Evolutionary conservation across 2,329 filamentous ascomycete genomes (phyloP), one percentile per base, ranked within the genome.

Genomic region (Fusarium sterilihyphosum): DNA sequence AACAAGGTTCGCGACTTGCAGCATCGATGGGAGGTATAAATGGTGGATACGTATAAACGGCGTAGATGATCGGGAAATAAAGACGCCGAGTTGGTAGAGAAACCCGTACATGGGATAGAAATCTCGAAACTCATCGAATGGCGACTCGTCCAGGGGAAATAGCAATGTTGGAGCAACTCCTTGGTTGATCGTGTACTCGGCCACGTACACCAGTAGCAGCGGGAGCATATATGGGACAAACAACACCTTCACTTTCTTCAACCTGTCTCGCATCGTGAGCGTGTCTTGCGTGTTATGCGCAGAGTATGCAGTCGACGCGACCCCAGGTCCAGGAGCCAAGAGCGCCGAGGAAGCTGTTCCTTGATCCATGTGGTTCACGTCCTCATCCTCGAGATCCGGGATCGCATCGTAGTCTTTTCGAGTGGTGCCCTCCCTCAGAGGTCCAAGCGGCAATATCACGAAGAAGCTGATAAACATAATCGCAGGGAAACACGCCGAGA

Each of bases 171-270:
- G 96, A 0, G 94, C 88, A 2, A 98, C 94, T 41, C 95, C 96
- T 85, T 98, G 95, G 84, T 98, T 98, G 83, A 98, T 98, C 63
- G 94, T 97, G 82, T 99, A 99, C 85, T 99, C 96, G 65, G 95
- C 94, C 41, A 98, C 89, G 81, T 98, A 99, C 37, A 99, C 96
- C 22, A 98, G 85, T 40, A 98, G 87, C 20, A 99, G 88, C 1
- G 96, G 96, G 8, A 97, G 87, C 95, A 99, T 98, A 82, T 92
- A 92, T 0, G 90, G 90, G 50, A 97, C 85, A 79, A 98, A 92
- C 4, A 98, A 86, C 1, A 88, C 86, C 70, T 85, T 88, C 0
- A 92, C 90, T 9, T 94, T 92, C n/a, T 84, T 85, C 40, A 98
- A 82, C 64, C 91, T 89, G n/a, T 81, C 77, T 20, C 73, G 70